Percentiles rank a stretch among this genome's conserved stretches.
Conservation (phyloP, 2,329 filamentous ascomycete genomes). For the Exophiala alcalophila region DNA sequence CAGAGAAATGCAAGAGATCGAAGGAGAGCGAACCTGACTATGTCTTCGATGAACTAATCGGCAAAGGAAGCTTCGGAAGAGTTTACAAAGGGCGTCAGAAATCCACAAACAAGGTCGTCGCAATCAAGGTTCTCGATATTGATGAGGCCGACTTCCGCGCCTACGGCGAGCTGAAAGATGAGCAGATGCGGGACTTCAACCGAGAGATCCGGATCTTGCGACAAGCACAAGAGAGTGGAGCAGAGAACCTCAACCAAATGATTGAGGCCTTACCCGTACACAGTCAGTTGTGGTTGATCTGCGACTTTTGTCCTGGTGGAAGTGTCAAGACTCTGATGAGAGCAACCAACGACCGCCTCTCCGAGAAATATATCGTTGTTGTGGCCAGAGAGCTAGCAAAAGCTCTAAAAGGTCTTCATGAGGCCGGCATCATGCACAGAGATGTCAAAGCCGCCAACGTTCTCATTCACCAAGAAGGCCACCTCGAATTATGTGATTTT, state of each 20-base stretch:
- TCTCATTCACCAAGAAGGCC: slow-evolving; percentile 61
- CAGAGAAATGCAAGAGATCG: slow-evolving; percentile 47
- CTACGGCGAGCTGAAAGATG: slow-evolving; percentile 46
- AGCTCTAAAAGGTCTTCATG: slow-evolving; percentile 61
- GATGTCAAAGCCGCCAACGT: slow-evolving; percentile 66
- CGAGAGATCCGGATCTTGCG: slow-evolving; percentile 63
- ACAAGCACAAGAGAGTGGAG: slow-evolving; percentile 60
- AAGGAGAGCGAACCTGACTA: slow-evolving; percentile 47
- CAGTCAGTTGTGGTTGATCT: slow-evolving; percentile 64
- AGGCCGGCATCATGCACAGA: slow-evolving; percentile 63
- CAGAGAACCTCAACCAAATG: slow-evolving; percentile 62
- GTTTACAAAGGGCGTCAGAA: slow-evolving; percentile 50
- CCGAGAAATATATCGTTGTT: slow-evolving; percentile 61
- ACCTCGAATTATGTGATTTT: slow-evolving; percentile 63
- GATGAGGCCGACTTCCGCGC: slow-evolving; percentile 49
- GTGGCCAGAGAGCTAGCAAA: slow-evolving; percentile 63
- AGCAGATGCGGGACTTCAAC: slow-evolving; percentile 54
- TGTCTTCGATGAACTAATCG: slow-evolving; percentile 51
- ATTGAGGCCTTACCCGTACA: slow-evolving; percentile 63
- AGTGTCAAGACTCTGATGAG: slow-evolving; percentile 61
- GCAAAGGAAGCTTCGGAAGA: slow-evolving; percentile 51
- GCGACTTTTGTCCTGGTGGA: slow-evolving; percentile 64
- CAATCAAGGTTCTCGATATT: slow-evolving; percentile 52
- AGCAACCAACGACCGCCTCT: slow-evolving; percentile 49
- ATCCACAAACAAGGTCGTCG: slow-evolving; percentile 44